These are phyloP conservation scores for Sarcodon aspratus DNA, from an alignment of 768 basidiomycete genomes.

Conservation along the genomic window DNA sequence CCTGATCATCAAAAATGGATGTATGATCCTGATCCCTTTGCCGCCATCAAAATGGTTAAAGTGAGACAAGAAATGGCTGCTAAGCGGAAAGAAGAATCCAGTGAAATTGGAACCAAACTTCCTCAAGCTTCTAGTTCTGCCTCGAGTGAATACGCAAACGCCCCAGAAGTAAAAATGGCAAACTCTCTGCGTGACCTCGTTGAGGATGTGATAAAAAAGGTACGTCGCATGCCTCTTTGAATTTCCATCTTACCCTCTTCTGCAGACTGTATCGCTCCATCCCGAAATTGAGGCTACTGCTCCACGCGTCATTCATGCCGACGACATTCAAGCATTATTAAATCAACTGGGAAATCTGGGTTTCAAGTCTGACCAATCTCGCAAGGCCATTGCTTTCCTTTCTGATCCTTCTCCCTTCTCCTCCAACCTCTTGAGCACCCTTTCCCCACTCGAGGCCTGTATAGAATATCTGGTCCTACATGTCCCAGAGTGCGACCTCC, in stretches of 20 bases:
- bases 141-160: slow-evolving; percentile 30
- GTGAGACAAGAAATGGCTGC: slow-evolving; percentile 50
- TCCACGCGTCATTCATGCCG: slow-evolving; percentile 25
- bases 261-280: slow-evolving; percentile 39
- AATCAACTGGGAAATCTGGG: slow-evolving; percentile 53
- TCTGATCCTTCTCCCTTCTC: slow-evolving; percentile 45
- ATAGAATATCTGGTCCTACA: slow-evolving; percentile 80
- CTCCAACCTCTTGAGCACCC: slow-evolving; percentile 44
- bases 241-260: background rate
- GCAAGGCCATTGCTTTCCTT: slow-evolving; percentile 43
- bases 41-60: slow-evolving; percentile 55
- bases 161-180: slow-evolving; percentile 81
- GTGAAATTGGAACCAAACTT: slow-evolving; percentile 4
- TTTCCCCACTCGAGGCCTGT: slow-evolving; percentile 62
- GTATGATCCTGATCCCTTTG: slow-evolving; percentile 82
- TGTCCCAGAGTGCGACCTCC: slow-evolving; percentile 82
- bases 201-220: slow-evolving; percentile 74
- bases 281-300: slow-evolving; percentile 31
- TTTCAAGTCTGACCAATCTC: slow-evolving; percentile 47
- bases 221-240: slow-evolving; percentile 15
- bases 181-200: slow-evolving; percentile 63
- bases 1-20: slow-evolving; percentile 75
- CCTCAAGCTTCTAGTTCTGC: slow-evolving; percentile 1
- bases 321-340: slow-evolving; percentile 30
- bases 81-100: slow-evolving; percentile 27